phyloP scores from a whole-genome alignment of 192 early-diverging fungal genomes.

The Oehlia diaphana region DNA sequence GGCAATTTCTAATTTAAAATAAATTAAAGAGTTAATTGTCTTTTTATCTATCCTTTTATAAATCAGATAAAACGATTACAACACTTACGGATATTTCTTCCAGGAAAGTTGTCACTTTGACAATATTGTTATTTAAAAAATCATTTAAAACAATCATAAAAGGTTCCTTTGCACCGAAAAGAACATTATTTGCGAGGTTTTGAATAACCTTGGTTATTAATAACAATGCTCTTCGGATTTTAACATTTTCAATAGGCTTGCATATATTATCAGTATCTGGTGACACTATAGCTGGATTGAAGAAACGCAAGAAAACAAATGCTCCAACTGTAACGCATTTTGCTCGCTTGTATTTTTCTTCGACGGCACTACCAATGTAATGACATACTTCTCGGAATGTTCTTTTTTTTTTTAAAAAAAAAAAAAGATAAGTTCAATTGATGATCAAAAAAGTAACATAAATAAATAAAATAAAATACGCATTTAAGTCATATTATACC shows the following conservation, averaged over 20 bases:
- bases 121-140: slow-evolving; percentile 81
- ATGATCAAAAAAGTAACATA: slow-evolving; percentile 1
- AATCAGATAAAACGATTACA: background rate
- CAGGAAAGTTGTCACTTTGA: slow-evolving; percentile 77
- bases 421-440: background rate
- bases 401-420: slow-evolving; percentile 21
- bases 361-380: slow-evolving; percentile 75
- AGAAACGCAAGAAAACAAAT: slow-evolving; percentile 94
- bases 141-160: slow-evolving; percentile 94
- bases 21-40: background rate
- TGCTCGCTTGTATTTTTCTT: slow-evolving; percentile 79
- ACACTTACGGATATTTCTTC: slow-evolving; percentile 69
- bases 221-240: slow-evolving; percentile 82
- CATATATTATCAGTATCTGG: slow-evolving; percentile 84
- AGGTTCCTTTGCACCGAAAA: slow-evolving; percentile 93
- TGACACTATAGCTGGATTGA: slow-evolving; percentile 93
- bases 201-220: slow-evolving; percentile 95
- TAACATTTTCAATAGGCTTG: slow-evolving; percentile 51
- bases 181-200: slow-evolving; percentile 92
- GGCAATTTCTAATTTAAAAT: slow-evolving; percentile 9
- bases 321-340: slow-evolving; percentile 88
- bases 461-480: background rate
- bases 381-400: slow-evolving; percentile 81
- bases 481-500: slow-evolving; percentile 25
- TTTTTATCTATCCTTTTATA: background rate